These are phyloP conservation scores for Conoideocrella luteorostrata DNA, from an alignment of 2,329 filamentous ascomycete species.

Conservation along the genomic window DNA sequence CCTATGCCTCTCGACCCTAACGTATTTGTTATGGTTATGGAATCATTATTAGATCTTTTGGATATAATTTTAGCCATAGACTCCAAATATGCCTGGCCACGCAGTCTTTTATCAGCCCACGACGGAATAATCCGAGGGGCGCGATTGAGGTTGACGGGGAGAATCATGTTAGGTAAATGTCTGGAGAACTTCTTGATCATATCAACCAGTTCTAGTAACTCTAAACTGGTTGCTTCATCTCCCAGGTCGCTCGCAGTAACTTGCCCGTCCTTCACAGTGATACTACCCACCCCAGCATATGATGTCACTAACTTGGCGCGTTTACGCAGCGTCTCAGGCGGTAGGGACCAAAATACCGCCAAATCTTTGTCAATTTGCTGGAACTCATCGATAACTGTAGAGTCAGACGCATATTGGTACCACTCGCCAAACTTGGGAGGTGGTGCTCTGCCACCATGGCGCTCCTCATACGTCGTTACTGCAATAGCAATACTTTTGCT, in stretches of 20 bases:
- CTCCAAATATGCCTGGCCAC: conserved; percentile 17
- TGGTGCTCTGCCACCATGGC: conserved; percentile 58
- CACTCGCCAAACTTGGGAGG: conserved; percentile 79
- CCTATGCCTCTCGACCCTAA: neutral
- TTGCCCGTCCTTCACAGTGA: conserved; percentile 59
- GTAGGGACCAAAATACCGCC: conserved; percentile 69
- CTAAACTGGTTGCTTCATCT: conserved; percentile 24
- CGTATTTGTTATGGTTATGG: conserved; percentile 1
- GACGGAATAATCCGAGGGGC: conserved; percentile 39
- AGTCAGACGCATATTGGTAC: conserved; percentile 71
- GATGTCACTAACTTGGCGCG: conserved; percentile 37
- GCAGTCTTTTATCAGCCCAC: conserved; percentile 46
- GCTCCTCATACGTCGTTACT: conserved; percentile 42
- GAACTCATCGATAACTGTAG: conserved; percentile 73
- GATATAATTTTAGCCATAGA: conserved; percentile 23
- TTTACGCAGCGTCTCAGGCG: conserved; percentile 60
- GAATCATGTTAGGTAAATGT: conserved; percentile 73
- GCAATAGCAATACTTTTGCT: conserved; percentile 43
- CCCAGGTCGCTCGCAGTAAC: conserved; percentile 36
- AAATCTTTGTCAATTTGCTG: conserved; percentile 71
- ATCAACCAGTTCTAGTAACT: conserved; percentile 42
- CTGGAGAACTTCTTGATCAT: conserved; percentile 68
- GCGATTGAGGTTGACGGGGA: conserved; percentile 70
- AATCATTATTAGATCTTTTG: conserved; percentile 15
- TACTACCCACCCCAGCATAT: conserved; percentile 37